Evolutionary conservation across 495 filamentous ascomycete species (phyloP).

Genomic region (Neurospora sublineolata): DNA sequence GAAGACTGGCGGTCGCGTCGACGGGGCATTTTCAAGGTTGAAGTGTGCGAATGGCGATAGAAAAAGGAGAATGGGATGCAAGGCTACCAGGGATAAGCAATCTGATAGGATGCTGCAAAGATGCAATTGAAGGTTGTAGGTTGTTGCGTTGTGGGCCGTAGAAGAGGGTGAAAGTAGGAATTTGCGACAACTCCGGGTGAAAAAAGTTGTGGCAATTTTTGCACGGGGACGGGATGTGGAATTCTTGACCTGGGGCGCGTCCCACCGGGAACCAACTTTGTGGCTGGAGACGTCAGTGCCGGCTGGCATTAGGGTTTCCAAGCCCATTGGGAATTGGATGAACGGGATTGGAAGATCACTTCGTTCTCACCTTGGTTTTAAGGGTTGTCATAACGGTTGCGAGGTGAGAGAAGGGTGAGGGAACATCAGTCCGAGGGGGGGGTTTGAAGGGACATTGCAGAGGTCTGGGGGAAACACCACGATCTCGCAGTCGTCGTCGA

Average conservation of each 20-base stretch:
- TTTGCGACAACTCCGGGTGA: background rate
- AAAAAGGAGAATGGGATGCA: background rate
- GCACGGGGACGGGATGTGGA: background rate
- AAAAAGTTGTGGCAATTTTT: background rate
- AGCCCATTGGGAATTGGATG: background rate
- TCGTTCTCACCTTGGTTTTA: background rate
- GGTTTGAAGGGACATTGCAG: background rate
- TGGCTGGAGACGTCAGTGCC: background rate
- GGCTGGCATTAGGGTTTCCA: background rate
- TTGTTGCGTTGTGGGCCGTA: background rate
- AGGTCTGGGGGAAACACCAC: background rate
- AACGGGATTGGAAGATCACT: background rate
- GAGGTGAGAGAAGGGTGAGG: background rate
- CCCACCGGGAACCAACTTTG: background rate
- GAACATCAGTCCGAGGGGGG: background rate
- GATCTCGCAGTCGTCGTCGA: background rate
- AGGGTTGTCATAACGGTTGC: background rate
- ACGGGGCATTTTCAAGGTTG: background rate
- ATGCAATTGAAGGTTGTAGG: background rate
- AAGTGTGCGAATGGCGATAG: background rate
- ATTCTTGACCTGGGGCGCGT: background rate
- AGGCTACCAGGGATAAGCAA: too few relatives aligned
- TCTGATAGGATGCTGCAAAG: too few relatives aligned
- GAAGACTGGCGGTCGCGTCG: background rate
- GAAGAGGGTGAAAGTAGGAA: background rate